Evolutionary conservation across 768 basidiomycete species (phyloP), one percentile per base, ranked within the genome.

Genomic region (Pleurotus eryngii): DNA sequence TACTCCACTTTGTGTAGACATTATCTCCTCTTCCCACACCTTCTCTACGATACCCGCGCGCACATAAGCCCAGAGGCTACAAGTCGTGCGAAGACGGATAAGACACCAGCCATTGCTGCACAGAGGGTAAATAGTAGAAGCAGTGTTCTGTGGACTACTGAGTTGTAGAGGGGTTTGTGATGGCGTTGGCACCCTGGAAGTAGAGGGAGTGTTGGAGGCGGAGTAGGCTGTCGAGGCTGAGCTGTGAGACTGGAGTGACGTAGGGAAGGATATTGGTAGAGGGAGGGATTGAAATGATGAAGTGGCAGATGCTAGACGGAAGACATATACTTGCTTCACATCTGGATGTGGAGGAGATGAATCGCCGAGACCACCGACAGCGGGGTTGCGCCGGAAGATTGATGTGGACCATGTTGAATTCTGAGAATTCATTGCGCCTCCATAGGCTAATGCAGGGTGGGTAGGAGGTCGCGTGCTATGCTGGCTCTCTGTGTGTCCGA

Each of bases 51-150:
- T 76, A 8, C 89, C 84, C 0, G 83, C 85, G 20, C 92, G 83
- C 50, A 96, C 85, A 64, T 91, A 96, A 15, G 89, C 84, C 93
- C 94, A 97, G 12, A 96, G 74, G 3, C 87, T 88, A 70, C 93
- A 95, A n/a, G 94, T 92, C 38, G 87, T 79, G 11, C 94, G 84
- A 17, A 97, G 76, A 6, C 95, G 83, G 4, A 81, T 74, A 14
- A 96, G 76, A 68, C 94, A 96, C 87, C 93, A 96, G n/a, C 90
- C 86, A 15, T 81, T 83, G 9, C 81, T 74, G 65, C 94, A 97
- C 2, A 97, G 75, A 1, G 95, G 92, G 69, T 96, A 90, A 15
- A 87, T 78, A 2, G 83, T 79, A 27, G 78, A 70, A 2, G 50
- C 65, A 50, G 64, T 67, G 49, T 64, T 68, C 30, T 61, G 63